phyloP scores from a whole-genome alignment of 192 early-diverging fungal genomes.

The Coemansia reversa region DNA sequence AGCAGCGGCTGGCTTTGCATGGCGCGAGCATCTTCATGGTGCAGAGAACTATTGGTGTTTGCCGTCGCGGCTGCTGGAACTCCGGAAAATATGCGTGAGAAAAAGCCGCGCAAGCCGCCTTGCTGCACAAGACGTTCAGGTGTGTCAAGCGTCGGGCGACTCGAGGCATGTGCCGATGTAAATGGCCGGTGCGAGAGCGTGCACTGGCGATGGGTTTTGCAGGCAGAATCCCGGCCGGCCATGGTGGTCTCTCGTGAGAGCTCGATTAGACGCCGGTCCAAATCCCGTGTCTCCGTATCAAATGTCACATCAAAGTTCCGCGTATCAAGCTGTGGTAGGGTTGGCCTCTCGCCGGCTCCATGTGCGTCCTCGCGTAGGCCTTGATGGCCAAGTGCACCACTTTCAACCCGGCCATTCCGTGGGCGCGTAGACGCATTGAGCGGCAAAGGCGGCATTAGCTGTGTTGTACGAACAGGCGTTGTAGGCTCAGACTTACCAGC shows the following conservation, averaged over 20 bases:
- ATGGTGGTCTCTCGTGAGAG: slow-evolving; percentile 34
- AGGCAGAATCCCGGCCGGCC: slow-evolving; percentile 24
- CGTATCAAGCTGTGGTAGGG: slow-evolving; percentile 7
- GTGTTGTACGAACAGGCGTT: slow-evolving; percentile 1
- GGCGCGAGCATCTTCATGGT: background rate
- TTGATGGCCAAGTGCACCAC: slow-evolving; percentile 32
- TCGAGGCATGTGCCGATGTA: slow-evolving; percentile 17
- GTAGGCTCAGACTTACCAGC: slow-evolving; percentile 5
- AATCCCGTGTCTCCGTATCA: slow-evolving; percentile 44
- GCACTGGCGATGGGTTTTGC: slow-evolving; percentile 35
- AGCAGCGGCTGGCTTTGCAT: slow-evolving; percentile 33
- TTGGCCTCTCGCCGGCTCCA: slow-evolving; percentile 2
- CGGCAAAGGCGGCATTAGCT: slow-evolving; percentile 5
- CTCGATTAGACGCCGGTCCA: slow-evolving; percentile 28
- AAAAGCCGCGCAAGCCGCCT: slow-evolving; percentile 36
- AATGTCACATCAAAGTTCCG: slow-evolving; percentile 20
- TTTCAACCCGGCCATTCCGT: slow-evolving; percentile 39
- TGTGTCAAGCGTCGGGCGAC: slow-evolving; percentile 31
- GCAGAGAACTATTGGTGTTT: background rate
- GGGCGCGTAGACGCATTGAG: slow-evolving; percentile 9
- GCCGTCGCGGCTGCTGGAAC: slow-evolving; percentile 13
- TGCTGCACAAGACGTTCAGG: slow-evolving; percentile 9
- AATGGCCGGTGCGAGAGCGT: slow-evolving; percentile 34
- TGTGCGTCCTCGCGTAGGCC: slow-evolving; percentile 5
- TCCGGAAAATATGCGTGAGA: slow-evolving; percentile 44